These are phyloP conservation scores for Vitis rupestris DNA, from an alignment of 164 flowering plant species.

Conservation along the genomic window DNA sequence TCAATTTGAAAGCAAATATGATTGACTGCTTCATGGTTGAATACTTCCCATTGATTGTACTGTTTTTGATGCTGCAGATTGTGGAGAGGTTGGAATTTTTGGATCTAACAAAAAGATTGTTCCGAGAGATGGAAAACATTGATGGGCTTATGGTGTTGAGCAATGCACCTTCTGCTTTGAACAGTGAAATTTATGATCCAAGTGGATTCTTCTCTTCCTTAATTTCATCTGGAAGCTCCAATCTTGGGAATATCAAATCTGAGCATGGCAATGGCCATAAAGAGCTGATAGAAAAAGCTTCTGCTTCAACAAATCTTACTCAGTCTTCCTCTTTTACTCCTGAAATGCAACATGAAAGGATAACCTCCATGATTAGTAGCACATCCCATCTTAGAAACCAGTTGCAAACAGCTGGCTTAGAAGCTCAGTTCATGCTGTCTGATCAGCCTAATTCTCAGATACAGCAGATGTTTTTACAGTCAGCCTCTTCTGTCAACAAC, in stretches of 20 bases:
- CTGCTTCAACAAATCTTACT: slow-evolving; percentile 11
- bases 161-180: slow-evolving; percentile 20
- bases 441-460: slow-evolving; percentile 18
- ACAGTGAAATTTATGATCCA: slow-evolving; percentile 24
- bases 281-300: slow-evolving; percentile 22
- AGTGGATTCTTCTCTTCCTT: slow-evolving; percentile 34
- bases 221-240: slow-evolving; percentile 25
- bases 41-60: slow-evolving; percentile 3
- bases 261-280: slow-evolving; percentile 13
- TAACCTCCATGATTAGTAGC: neutral
- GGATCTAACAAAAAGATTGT: slow-evolving; percentile 40
- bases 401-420: slow-evolving; percentile 11
- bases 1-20: neutral
- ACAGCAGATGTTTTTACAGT: slow-evolving; percentile 16
- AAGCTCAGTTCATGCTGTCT: slow-evolving; percentile 9
- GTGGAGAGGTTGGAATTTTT: slow-evolving; percentile 50
- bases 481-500: slow-evolving; percentile 15
- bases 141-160: slow-evolving; percentile 16
- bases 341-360: slow-evolving; percentile 13
- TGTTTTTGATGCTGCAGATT: slow-evolving; percentile 42
- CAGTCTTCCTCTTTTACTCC: slow-evolving; percentile 16
- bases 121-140: slow-evolving; percentile 30
- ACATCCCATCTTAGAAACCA: slow-evolving; percentile 11
- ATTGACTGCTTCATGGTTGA: neutral
- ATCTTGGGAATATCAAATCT: slow-evolving; percentile 18